Conservation (phyloP, 345 rosid genomes). For the Balakata baccata region DNA sequence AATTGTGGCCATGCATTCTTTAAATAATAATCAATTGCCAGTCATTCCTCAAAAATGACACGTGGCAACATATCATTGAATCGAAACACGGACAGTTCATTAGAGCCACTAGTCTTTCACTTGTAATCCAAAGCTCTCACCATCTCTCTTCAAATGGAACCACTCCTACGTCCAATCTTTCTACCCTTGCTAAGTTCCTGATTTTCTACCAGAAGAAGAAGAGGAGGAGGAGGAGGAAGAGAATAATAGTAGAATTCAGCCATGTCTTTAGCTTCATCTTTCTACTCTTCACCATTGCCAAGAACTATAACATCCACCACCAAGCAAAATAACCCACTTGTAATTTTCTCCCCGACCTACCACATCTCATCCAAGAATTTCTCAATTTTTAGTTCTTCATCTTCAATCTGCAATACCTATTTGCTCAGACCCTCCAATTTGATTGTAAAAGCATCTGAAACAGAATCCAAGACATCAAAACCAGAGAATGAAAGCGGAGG, state of each 20-base stretch:
- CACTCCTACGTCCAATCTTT: background rate
- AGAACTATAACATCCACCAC: constrained; percentile 28
- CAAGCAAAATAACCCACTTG: constrained; percentile 35
- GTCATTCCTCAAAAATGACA: background rate
- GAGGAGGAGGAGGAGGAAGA: background rate
- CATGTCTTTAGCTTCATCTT: constrained; percentile 68
- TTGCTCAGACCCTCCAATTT: constrained; percentile 34
- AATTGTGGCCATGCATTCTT: too few species aligned
- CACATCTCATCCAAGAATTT: constrained; percentile 20
- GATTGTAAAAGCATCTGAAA: constrained; percentile 57
- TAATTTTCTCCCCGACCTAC: constrained; percentile 29
- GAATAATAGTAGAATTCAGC: background rate
- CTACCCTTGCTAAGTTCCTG: background rate
- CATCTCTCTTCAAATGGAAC: background rate
- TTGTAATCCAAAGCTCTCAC: constrained; percentile 6
- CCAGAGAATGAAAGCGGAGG: constrained; percentile 37
- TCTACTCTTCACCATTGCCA: constrained; percentile 52
- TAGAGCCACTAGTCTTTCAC: constrained; percentile 18
- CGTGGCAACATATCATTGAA: constrained; percentile 8
- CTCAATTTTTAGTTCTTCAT: constrained; percentile 27
- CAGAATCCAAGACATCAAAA: constrained; percentile 46
- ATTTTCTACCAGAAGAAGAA: background rate
- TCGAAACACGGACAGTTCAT: background rate
- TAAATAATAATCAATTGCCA: too few species aligned
- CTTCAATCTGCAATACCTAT: constrained; percentile 37